Conservation (phyloP, 306 rosid species). For the Cucumis cinereus region DNA sequence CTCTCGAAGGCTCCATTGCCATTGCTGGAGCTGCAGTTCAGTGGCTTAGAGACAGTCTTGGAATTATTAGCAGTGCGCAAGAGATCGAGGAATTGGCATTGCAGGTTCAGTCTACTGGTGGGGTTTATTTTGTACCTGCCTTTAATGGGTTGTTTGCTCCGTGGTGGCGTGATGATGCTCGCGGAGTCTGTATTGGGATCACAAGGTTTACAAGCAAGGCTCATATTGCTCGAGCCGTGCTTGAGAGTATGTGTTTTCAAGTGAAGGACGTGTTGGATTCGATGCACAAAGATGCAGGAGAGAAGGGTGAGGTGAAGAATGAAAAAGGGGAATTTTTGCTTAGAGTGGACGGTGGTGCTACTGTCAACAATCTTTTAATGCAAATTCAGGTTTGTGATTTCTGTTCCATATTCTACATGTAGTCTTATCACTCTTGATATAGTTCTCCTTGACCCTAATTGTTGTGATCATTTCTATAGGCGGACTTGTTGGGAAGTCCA, state of each 20-base stretch:
- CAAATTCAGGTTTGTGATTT: slow-evolving; percentile 67
- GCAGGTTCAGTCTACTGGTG: slow-evolving; percentile 51
- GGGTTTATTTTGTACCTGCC: slow-evolving; percentile 87
- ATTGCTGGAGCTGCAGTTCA: slow-evolving; percentile 98
- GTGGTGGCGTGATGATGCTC: slow-evolving; percentile 98
- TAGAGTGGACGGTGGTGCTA: slow-evolving; percentile 85
- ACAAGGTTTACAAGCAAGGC: slow-evolving; percentile 71
- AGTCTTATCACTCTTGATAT: background rate
- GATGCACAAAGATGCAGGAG: slow-evolving; percentile 59
- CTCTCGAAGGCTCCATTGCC: slow-evolving; percentile 90
- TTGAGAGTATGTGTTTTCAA: slow-evolving; percentile 86
- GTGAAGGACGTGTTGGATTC: slow-evolving; percentile 81
- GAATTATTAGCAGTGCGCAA: slow-evolving; percentile 44
- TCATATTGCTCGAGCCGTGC: slow-evolving; percentile 84
- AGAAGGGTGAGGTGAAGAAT: slow-evolving; percentile 17
- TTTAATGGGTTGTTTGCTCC: slow-evolving; percentile 91
- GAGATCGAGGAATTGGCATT: slow-evolving; percentile 64
- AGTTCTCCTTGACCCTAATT: background rate
- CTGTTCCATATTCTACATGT: background rate
- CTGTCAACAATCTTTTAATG: slow-evolving; percentile 69
- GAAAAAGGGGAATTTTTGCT: slow-evolving; percentile 43
- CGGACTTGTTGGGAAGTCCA: slow-evolving; percentile 56
- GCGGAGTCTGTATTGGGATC: slow-evolving; percentile 73
- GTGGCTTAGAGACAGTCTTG: slow-evolving; percentile 89
- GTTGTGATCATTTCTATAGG: slow-evolving; percentile 25